Percentiles rank a stretch among this genome's conserved stretches.
Evolutionary conservation across 2,329 filamentous ascomycete genomes (phyloP).

Genomic region (Bisporella sp.): DNA sequence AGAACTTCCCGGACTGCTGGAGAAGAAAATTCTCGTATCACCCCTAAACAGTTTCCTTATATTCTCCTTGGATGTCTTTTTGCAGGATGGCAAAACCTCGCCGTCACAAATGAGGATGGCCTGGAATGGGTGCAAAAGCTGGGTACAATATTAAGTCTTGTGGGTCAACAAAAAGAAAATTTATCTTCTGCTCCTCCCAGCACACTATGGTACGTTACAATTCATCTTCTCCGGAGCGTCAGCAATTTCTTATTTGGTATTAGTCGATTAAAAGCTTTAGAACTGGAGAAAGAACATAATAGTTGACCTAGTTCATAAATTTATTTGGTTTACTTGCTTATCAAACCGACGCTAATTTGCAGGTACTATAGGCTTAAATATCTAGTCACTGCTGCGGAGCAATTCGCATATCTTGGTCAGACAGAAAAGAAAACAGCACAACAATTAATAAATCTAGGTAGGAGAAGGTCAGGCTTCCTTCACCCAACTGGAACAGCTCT

Average conservation of each 20-base stretch:
- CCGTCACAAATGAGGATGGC: not conserved
- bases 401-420: not conserved
- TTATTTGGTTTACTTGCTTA: too few relatives aligned
- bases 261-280: not conserved
- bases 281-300: not conserved
- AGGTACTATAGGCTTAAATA: not conserved
- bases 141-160: not conserved
- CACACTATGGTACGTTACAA: too few relatives aligned
- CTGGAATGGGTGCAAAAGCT: not conserved
- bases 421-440: not conserved
- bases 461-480: not conserved
- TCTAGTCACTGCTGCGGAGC: not conserved
- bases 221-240: too few relatives aligned
- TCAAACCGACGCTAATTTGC: not conserved
- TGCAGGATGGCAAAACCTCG: not conserved
- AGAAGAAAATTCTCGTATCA: conserved; percentile 5
- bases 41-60: conserved; percentile 5
- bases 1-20: not conserved
- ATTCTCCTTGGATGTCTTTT: not conserved
- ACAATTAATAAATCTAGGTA: not conserved
- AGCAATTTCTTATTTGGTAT: not conserved
- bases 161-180: not conserved
- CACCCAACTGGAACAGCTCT: too few relatives aligned
- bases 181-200: too few relatives aligned
- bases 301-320: too few relatives aligned